These are phyloP conservation scores for Ophidiomyces ophidiicola DNA, from an alignment of 2,329 filamentous ascomycete species.

Conservation along the genomic window DNA sequence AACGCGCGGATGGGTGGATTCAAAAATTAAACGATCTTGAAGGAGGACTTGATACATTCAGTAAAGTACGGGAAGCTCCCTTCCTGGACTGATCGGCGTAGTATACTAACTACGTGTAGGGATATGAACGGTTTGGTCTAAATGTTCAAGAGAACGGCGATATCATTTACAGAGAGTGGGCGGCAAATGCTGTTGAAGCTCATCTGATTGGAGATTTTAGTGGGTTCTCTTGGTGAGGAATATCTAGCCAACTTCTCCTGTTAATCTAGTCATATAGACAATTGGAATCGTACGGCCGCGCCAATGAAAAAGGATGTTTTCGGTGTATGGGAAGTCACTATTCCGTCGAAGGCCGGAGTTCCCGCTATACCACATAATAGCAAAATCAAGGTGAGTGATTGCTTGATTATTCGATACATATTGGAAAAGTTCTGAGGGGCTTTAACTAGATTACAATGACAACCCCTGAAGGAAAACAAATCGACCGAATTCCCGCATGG, in stretches of 20 bases:
- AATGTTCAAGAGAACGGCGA: slow-evolving; percentile 70
- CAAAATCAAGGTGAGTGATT: slow-evolving; percentile 71
- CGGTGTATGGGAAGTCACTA: slow-evolving; percentile 71
- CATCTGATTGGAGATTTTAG: slow-evolving; percentile 92
- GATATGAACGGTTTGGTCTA: slow-evolving; percentile 75
- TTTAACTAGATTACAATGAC: slow-evolving; percentile 64
- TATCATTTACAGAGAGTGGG: slow-evolving; percentile 91
- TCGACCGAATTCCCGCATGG: slow-evolving; percentile 88
- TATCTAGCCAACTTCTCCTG: background rate
- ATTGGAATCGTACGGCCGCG: slow-evolving; percentile 72
- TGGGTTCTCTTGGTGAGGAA: slow-evolving; percentile 34
- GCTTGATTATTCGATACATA: background rate
- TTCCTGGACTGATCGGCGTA: background rate
- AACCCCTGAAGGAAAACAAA: slow-evolving; percentile 62
- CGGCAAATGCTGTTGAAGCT: slow-evolving; percentile 73
- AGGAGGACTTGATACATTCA: slow-evolving; percentile 85
- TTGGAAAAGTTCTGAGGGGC: background rate
- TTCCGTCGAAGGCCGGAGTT: slow-evolving; percentile 62
- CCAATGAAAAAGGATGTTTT: slow-evolving; percentile 77
- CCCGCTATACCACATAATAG: slow-evolving; percentile 81
- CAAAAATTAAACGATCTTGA: slow-evolving; percentile 69
- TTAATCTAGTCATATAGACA: slow-evolving; percentile 43
- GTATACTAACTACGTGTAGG: slow-evolving; percentile 39
- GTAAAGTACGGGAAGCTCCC: slow-evolving; percentile 45
- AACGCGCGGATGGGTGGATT: slow-evolving; percentile 76